phyloP scores from a whole-genome alignment of 1,139 yeast species.

The Nakaseomyces glabratus region DNA sequence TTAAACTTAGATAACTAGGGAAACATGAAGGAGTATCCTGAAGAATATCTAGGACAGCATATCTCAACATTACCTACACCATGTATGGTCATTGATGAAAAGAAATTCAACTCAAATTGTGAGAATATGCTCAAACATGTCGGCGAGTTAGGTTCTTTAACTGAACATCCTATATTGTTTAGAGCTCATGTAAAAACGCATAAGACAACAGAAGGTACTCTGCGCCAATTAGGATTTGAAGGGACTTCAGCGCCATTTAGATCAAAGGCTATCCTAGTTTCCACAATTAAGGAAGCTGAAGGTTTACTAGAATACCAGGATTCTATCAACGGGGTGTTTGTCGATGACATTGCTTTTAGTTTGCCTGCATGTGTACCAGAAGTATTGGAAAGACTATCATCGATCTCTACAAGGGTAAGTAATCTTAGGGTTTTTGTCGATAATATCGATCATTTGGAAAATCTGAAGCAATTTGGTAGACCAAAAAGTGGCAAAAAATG shows the following conservation, averaged over 20 bases:
- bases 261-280: constrained; percentile 51
- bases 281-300: constrained; percentile 64
- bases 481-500: constrained; percentile 34
- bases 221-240: constrained; percentile 38
- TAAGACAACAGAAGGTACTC: constrained; percentile 45
- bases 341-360: constrained; percentile 58
- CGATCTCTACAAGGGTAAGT: constrained; percentile 36
- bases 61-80: constrained; percentile 46
- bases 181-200: constrained; percentile 73
- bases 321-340: constrained; percentile 34
- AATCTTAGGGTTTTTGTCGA: constrained; percentile 54
- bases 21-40: constrained; percentile 12
- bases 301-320: constrained; percentile 39
- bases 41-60: constrained; percentile 14
- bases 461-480: constrained; percentile 35
- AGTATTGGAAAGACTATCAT: constrained; percentile 42
- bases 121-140: constrained; percentile 35
- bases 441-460: constrained; percentile 45
- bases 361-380: constrained; percentile 55
- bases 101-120: constrained; percentile 34
- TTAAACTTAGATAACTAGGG: no score
- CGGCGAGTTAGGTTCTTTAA: constrained; percentile 12
- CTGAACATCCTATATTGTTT: constrained; percentile 34
- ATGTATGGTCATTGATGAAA: constrained; percentile 38
- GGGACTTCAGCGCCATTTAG: constrained; percentile 33